Evolutionary conservation across 208 protist genomes (phyloP).

Genomic region (Crithidia fasciculata): DNA sequence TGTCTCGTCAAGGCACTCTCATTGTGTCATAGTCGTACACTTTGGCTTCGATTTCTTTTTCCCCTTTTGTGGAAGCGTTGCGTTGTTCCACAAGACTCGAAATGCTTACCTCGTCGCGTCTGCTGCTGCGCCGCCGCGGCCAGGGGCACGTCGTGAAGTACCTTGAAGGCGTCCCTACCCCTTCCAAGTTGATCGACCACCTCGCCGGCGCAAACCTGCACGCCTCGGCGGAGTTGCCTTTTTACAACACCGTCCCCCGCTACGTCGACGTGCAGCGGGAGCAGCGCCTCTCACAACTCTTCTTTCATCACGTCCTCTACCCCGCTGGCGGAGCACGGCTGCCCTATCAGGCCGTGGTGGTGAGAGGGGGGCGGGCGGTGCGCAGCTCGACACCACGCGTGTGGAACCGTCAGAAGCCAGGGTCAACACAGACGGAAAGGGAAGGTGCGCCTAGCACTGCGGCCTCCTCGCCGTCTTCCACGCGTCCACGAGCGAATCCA

Average conservation of each 20-base stretch:
- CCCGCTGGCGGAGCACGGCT: slow-evolving; percentile 65
- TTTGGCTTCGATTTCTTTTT: neutral
- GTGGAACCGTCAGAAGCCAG: neutral
- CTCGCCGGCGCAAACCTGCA: slow-evolving; percentile 78
- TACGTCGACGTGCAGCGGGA: slow-evolving; percentile 65
- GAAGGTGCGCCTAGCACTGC: no score
- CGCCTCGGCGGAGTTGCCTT: slow-evolving; percentile 32
- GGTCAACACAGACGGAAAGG: no score
- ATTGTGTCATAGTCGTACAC: no score
- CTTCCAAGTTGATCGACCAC: slow-evolving; percentile 69
- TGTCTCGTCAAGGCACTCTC: no score
- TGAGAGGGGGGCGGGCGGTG: slow-evolving; percentile 62
- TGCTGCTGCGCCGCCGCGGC: slow-evolving; percentile 34
- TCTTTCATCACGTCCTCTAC: slow-evolving; percentile 86
- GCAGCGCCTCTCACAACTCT: slow-evolving; percentile 70
- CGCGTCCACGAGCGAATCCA: slow-evolving; percentile 15
- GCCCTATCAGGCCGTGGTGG: slow-evolving; percentile 75
- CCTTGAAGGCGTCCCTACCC: slow-evolving; percentile 70
- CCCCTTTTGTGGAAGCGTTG: neutral
- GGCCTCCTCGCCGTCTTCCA: neutral
- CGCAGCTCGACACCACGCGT: slow-evolving; percentile 20
- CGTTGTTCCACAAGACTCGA: no score
- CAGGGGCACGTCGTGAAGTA: slow-evolving; percentile 71
- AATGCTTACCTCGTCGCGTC: slow-evolving; percentile 21
- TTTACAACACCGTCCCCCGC: slow-evolving; percentile 70